Evolutionary conservation across 352 stramenopile genomes (phyloP).

Genomic region (Globisporangium ultimum): DNA sequence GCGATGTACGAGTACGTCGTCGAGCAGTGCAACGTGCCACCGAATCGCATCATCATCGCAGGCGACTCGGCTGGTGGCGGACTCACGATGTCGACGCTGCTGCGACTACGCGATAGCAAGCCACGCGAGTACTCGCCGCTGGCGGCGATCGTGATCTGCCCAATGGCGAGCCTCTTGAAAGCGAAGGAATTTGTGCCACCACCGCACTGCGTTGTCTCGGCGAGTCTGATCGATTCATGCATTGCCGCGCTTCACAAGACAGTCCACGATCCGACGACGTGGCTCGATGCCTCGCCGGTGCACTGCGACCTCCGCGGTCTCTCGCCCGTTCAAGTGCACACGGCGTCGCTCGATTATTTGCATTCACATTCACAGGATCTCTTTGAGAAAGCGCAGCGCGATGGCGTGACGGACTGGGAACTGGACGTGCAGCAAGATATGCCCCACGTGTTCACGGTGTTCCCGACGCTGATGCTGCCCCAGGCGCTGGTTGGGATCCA

Average conservation of each 20-base stretch:
- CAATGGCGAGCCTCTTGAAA: constrained; percentile 18
- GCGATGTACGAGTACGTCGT: constrained; percentile 19
- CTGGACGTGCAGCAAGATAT: constrained; percentile 45
- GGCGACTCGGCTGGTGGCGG: constrained; percentile 17
- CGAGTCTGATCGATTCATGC: constrained; percentile 2
- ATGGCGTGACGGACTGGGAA: constrained; percentile 19
- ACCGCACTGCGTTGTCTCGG: constrained; percentile 18
- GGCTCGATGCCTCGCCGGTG: constrained; percentile 14
- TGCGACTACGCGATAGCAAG: constrained; percentile 13
- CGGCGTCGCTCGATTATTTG: constrained; percentile 29
- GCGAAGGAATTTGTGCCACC: neutral
- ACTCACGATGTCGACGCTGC: constrained; percentile 13
- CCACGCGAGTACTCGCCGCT: constrained; percentile 3
- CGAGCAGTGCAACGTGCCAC: constrained; percentile 8
- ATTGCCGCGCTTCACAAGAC: constrained; percentile 7
- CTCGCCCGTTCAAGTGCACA: constrained; percentile 34
- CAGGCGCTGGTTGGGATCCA: constrained; percentile 40
- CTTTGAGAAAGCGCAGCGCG: constrained; percentile 17
- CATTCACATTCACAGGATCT: constrained; percentile 24
- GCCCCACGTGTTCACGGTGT: constrained; percentile 62
- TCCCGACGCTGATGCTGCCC: constrained; percentile 48
- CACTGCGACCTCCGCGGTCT: constrained; percentile 25
- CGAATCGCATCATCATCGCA: constrained; percentile 11
- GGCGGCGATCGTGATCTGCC: constrained; percentile 16
- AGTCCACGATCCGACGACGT: neutral